Evolutionary conservation across 106 monocot genomes (phyloP).

Genomic region (Ottelia alismoides): DNA sequence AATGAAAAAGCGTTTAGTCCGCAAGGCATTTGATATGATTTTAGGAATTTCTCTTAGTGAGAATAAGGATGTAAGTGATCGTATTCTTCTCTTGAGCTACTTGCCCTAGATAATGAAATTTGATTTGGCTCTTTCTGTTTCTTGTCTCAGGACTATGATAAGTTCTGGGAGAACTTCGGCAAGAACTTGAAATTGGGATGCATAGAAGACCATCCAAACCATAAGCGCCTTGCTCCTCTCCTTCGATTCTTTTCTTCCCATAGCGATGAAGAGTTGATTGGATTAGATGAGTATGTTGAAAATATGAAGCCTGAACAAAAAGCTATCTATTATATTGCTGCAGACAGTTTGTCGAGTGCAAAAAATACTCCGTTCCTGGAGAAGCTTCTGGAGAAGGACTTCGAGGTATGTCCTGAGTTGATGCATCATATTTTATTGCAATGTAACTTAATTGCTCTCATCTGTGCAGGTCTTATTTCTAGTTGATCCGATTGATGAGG

Average conservation of each 20-base stretch:
- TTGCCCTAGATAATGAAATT: not conserved
- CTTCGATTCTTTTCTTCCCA: constrained; percentile 94
- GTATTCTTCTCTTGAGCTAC: not conserved
- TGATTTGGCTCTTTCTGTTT: not conserved
- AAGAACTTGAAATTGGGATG: constrained; percentile 90
- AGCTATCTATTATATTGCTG: constrained; percentile 82
- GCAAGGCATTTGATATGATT: constrained; percentile 99
- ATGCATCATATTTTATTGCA: not conserved
- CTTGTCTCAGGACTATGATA: constrained; percentile 79
- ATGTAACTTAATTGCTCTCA: not conserved
- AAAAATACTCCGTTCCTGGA: constrained; percentile 89
- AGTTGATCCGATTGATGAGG: constrained; percentile 95
- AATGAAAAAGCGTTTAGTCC: constrained; percentile 88
- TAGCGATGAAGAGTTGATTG: constrained; percentile 66
- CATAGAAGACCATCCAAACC: constrained; percentile 87
- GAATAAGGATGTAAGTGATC: constrained; percentile 68
- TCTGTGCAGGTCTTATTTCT: constrained; percentile 68
- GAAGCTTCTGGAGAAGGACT: constrained; percentile 66
- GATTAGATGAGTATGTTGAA: constrained; percentile 96
- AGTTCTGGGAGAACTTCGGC: constrained; percentile 96
- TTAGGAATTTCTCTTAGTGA: constrained; percentile 89
- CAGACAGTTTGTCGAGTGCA: constrained; percentile 82
- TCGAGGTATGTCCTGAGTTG: constrained; percentile 33
- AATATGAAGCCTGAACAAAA: constrained; percentile 97
- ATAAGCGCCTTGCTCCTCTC: constrained; percentile 88